Percentiles rank a stretch among this genome's conserved stretches.
These are phyloP conservation scores for Malus fusca DNA, from an alignment of 306 rosid genomes.

Conservation along the genomic window DNA sequence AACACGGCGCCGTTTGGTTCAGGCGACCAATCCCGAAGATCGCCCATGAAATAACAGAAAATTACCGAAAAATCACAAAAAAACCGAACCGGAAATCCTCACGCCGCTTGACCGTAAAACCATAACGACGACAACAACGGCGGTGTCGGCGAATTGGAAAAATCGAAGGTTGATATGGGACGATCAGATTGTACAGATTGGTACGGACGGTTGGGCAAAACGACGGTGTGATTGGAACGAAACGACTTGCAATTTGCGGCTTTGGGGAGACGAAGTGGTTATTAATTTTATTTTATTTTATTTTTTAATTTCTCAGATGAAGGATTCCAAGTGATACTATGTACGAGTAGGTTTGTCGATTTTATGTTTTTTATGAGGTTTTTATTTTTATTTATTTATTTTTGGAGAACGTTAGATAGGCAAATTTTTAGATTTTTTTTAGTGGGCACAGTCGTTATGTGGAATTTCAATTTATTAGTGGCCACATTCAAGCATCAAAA, in stretches of 20 bases:
- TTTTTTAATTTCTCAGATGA: not conserved
- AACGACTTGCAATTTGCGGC: slow-evolving; percentile 12
- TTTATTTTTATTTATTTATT: not conserved
- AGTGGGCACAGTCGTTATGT: no score
- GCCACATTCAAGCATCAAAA: no score
- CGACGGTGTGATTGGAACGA: slow-evolving; percentile 13
- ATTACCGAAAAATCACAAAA: not conserved
- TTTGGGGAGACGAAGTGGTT: slow-evolving; percentile 5
- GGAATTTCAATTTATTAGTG: no score
- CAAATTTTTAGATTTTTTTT: no score
- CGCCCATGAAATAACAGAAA: slow-evolving; percentile 37
- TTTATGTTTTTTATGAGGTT: not conserved
- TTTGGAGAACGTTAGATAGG: no score
- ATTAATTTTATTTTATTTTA: not conserved
- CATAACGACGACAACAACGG: not conserved
- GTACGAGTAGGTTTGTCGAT: slow-evolving; percentile 3
- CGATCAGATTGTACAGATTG: not conserved
- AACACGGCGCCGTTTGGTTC: slow-evolving; percentile 25
- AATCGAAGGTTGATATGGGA: slow-evolving; percentile 1
- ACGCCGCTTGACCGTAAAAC: slow-evolving; percentile 12
- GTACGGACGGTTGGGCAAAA: slow-evolving; percentile 1
- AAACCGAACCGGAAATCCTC: not conserved
- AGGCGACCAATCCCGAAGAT: slow-evolving; percentile 33
- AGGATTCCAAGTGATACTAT: slow-evolving; percentile 14
- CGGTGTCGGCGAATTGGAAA: not conserved